Base-by-base conservation (phyloP, 306 rosid genomes). In the Prosopis cineraria region DNA sequence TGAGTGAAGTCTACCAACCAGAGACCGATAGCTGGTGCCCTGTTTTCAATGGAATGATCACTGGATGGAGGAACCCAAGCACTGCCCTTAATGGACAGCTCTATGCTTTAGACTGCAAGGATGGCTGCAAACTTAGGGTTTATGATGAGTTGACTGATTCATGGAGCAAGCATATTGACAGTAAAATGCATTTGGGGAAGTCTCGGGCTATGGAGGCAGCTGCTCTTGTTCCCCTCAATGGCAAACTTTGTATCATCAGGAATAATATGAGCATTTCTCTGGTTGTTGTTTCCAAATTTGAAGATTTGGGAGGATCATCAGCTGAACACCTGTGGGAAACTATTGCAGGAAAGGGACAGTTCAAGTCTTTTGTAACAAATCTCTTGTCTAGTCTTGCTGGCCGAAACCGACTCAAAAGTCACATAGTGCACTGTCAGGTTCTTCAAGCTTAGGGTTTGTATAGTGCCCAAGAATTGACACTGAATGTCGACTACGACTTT, bases 351-450 rank as follows among this genome's bases (percentile, higher is more conserved):
- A 87, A 79, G 33, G 87, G 87, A 72, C 89, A 85, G 74, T 87
- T 92, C 84, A 92, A 86, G 82, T 90, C 97, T 65, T 50, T 92
- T 81, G 89, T 92, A 76, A 84, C 92, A 64, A 92, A 92, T 83
- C 84, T 92, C 68, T 90, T 88, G 91, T 92, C 96, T 34, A 92
- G 92, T 85, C 88, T 92, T 58, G 90, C 97, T 0, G 93, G 97
- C 64, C 82, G 97, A 85, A 90, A 81, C 87, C 89, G 96, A 73
- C 88, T 88, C 78, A 92, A 87, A 85, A 92, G 88, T 72, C 97
- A 92, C 88, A 90, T 92, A 72, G 97, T 92, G 83, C 97, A 92
- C 79, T 90, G 93, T 80, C 97, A 92, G 86, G 87, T 92, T 80
- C 95, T 92, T 90, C 97, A 88, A 77, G 92, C 93, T 56, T 92